Evolutionary conservation across 2,329 filamentous ascomycete species (phyloP), one percentile per base, ranked within the genome.

Genomic region (Botryotinia convoluta): DNA sequence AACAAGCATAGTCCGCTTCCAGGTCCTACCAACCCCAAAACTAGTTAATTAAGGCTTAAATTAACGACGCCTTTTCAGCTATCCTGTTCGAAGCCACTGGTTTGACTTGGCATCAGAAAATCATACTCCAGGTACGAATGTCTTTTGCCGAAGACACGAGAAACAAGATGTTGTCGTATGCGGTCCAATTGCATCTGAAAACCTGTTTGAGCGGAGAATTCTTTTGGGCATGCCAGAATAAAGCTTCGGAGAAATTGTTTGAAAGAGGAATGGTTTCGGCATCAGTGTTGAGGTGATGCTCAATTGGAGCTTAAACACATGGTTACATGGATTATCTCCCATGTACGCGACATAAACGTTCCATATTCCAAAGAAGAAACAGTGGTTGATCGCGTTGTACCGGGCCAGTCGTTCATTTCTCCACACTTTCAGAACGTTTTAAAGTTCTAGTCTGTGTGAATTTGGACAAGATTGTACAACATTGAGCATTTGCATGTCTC

Each of bases 31-130:
- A 57, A 29, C 29, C 51, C 51, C 32, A 29, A 8, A 69, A 37
- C 42, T 69, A 69, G 51, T 54, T 51, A 18, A 16, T 51, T n/a
- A 29, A 57, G 63, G 71, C 48, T 67, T 68, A 22, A 68, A 44
- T 67, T 1, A 39, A 68, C 39, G 37, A 68, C 60, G 39, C 29
- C 69, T 72, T 60, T 69, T 72, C 71, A 72, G 71, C 63, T 72
- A 26, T 60, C n/a, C 44, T 39, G 61, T 18, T 44, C 22, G 42
- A 68, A 69, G 71, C 71, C 71, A 69, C 39, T 54, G 22, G 42
- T 16, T 44, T 6, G 60, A 35, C 22, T 62, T 62, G 57, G 68
- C 54, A 70, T 37, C 26, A 22, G 14, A 45, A 51, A 29, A 51
- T 61, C 42, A 9, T 35, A 64, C 9, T 51, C 3, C 8, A 51